A percentile compares a stretch with the other conserved stretches of the same genome.
Conservation (phyloP, 139 green algal genomes). For the Spirogloea muscicola region DNA sequence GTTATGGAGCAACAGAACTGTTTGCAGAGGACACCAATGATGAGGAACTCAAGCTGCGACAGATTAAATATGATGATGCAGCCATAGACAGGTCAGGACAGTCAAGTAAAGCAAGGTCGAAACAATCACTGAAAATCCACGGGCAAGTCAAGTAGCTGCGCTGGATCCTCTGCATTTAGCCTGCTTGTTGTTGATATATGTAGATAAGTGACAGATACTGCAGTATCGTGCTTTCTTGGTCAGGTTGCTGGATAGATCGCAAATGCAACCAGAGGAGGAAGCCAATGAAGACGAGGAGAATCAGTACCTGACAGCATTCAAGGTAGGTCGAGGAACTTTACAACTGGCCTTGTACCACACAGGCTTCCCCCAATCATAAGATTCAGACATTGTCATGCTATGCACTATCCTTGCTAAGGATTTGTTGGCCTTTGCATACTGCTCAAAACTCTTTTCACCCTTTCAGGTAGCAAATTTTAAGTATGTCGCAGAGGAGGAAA, state of each 20-base stretch:
- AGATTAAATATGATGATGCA: conserved; percentile 74
- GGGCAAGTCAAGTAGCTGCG: neutral
- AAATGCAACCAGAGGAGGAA: conserved; percentile 14
- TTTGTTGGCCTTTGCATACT: neutral
- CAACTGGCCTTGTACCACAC: conserved; percentile 2
- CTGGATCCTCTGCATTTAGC: neutral
- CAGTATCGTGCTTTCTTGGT: neutral
- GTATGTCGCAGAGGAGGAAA: neutral
- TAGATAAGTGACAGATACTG: neutral
- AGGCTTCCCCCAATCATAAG: neutral
- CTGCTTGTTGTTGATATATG: neutral
- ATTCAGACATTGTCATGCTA: neutral
- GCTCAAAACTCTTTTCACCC: neutral
- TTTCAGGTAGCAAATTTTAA: conserved; percentile 18
- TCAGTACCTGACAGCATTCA: conserved; percentile 50
- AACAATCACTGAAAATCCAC: neutral
- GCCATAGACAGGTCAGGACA: conserved; percentile 55
- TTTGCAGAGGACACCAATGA: conserved; percentile 30
- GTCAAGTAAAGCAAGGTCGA: neutral
- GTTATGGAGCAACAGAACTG: conserved; percentile 54
- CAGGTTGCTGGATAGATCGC: conserved; percentile 34
- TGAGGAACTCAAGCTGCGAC: conserved; percentile 9
- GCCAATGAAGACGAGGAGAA: conserved; percentile 16
- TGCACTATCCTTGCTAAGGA: neutral
- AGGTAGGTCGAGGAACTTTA: conserved; percentile 25